Base-by-base conservation (phyloP, 176 grass and related monocot genomes). In the Triticum timopheevii region DNA sequence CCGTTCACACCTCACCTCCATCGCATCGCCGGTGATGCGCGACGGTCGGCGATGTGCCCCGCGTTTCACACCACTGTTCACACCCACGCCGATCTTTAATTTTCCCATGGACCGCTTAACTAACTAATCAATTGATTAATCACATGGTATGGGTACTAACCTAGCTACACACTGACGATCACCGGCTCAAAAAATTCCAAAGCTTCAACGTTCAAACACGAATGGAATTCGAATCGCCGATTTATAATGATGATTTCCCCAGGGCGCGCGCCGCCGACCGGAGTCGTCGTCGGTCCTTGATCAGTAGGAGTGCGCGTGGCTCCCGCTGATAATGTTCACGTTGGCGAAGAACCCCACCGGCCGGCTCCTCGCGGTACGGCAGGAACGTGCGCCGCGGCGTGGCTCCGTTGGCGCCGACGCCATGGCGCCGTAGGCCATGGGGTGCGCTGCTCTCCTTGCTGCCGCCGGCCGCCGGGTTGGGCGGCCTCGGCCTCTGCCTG, bases 301-400 rank as follows among this genome's bases (percentile, higher is more conserved):
- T 90, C 65, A 89, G 61, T 87, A 86, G 0, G 82, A 65, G 5
- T 89, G 86, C 20, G 84, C 77, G 36, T 89, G 91, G 45, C 84
- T 87, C 73, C 93, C 89, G 59, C 77, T 89, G 76, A 91, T 12
- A 59, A 81, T 87, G 78, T 95, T 89, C 22, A 89, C 86, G 79
- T 54, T 93, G 50, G 87, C 91, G 81, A 91, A 95, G 39, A 95
- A 80, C 0, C 91, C 93, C 24, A 95, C n/a, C n/a, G n/a, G n/a
- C 72, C 66, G 91, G 84, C 50, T 83, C 91, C 61, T 81, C 86
- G 31, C 89, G 85, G 89, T 93, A 93, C 33, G 93, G 97, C 52
- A 99, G 78, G 80, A 99, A 99, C 61, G 97, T 94, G n/a, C 84
- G 92, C 31, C 94, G 89, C 19, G 24, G 69, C 6, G 49, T 24